Percentiles rank a stretch among this genome's conserved stretches.
phyloP scores from a whole-genome alignment of 305 asterid species.

The Ilex paraguariensis region DNA sequence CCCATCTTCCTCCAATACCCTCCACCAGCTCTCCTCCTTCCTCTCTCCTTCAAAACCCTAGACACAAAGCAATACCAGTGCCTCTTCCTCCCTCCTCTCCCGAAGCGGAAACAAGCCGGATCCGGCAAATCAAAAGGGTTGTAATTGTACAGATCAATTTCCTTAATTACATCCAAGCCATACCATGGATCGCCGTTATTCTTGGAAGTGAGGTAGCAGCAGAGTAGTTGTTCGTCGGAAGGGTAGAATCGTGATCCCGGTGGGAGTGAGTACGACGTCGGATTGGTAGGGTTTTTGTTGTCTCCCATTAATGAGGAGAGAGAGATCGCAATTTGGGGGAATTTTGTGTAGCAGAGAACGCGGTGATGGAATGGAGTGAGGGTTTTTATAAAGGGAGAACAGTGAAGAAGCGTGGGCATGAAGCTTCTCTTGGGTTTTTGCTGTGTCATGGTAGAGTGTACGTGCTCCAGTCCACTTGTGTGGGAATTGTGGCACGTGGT shows the following conservation, averaged over 20 bases:
- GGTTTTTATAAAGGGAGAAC: no score
- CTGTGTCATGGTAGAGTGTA: no score
- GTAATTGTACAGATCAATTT: slow-evolving; percentile 29
- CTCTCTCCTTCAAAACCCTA: slow-evolving; percentile 17
- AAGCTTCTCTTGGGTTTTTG: no score
- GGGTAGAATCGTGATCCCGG: slow-evolving; percentile 37
- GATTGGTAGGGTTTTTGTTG: background rate
- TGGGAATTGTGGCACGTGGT: no score
- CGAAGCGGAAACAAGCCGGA: slow-evolving; percentile 24
- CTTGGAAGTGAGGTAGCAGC: slow-evolving; percentile 30
- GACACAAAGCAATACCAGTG: slow-evolving; percentile 38
- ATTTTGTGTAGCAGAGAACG: no score
- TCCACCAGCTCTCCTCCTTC: slow-evolving; percentile 20
- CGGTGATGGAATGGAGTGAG: no score
- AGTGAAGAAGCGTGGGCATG: no score
- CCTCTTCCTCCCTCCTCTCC: slow-evolving; percentile 23
- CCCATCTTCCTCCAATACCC: slow-evolving; percentile 37
- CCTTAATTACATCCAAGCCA: slow-evolving; percentile 25
- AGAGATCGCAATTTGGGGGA: no score
- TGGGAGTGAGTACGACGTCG: slow-evolving; percentile 20
- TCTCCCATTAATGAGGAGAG: no score
- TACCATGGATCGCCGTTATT: slow-evolving; percentile 8
- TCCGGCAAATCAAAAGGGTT: slow-evolving; percentile 32
- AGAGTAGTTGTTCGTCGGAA: slow-evolving; percentile 30
- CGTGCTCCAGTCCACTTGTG: no score